Evolutionary conservation across 257 asterid species (phyloP), one percentile per base, ranked within the genome.

Genomic region (Penstemon davidsonii): DNA sequence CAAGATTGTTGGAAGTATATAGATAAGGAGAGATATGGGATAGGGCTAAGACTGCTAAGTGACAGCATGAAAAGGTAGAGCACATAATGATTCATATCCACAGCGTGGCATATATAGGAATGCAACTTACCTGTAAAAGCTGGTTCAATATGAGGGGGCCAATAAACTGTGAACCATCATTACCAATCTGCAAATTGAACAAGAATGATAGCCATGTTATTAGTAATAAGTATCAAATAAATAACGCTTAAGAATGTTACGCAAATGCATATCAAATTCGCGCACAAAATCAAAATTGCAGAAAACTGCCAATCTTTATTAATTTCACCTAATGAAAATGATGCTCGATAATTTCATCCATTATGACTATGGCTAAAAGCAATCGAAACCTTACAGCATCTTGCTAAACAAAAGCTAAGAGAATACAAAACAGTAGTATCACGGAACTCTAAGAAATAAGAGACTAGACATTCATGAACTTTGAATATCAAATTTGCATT

Each of bases 141-240:
- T 67, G 84, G 75, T 78, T 94, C 84, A 91, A 73, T 75, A 94
- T 70, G 72, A 94, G 80, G 51, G 99, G 97, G 56, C 99, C 99
- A 62, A 90, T 69, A 76, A 94, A 94, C 82, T 91, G 97, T 13
- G 97, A 86, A 53, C 72, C 59, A 51, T 90, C 99, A 75, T 90
- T 93, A 60, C 89, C 83, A 47, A 93, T 85, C 99, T 93, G 83
- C 88, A 89, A 43, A 70, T 59, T 54, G 55, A 66, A 72, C 66
- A 77, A 78, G 41, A 74, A 78, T 33, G 50, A 70, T 6, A 72
- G 33, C 64, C 73, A 73, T 60, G 76, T 76, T 69, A 73, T 9
- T 72, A 61, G 54, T n/a, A 65, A 51, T 64, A 59, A 60, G 65
- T 46, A 60, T 50, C 64, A 61, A 56, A 49, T 41, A 70, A 53